Conservation (phyloP, 805 yeast genomes). For the Tetrapisispora iriomotensis region DNA sequence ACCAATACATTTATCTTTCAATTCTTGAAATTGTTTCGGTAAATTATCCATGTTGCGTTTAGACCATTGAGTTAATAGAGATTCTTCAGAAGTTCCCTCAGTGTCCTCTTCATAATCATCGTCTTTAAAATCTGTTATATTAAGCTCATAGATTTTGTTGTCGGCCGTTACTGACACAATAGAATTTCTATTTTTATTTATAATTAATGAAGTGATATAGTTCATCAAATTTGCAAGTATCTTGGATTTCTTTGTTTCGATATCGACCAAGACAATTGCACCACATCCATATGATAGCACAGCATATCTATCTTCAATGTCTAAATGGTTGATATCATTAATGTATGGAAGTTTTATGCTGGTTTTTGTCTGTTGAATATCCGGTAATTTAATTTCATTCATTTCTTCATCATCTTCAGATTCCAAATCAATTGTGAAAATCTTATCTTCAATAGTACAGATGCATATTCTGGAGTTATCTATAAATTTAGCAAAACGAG, state of each 20-base stretch:
- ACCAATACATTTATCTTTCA: constrained; percentile 66
- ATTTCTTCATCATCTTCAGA: constrained; percentile 32
- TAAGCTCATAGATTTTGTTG: constrained; percentile 64
- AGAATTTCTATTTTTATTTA: constrained; percentile 39
- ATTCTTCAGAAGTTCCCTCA: not conserved
- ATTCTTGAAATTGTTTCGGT: constrained; percentile 51
- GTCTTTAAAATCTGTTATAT: constrained; percentile 11
- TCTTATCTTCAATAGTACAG: constrained; percentile 53
- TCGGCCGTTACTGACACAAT: constrained; percentile 63
- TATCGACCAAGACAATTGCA: constrained; percentile 40
- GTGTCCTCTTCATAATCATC: constrained; percentile 7
- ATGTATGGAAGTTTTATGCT: constrained; percentile 35
- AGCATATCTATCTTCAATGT: constrained; percentile 39
- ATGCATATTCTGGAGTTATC: constrained; percentile 39
- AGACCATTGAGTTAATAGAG: constrained; percentile 61
- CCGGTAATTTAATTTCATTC: constrained; percentile 33
- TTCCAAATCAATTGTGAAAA: constrained; percentile 36
- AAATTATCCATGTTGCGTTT: constrained; percentile 61
- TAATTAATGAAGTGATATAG: constrained; percentile 51
- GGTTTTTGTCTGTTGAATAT: constrained; percentile 26
- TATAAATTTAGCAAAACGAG: constrained; percentile 43
- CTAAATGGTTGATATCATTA: constrained; percentile 44
- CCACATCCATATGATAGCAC: constrained; percentile 61
- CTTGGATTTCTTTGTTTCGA: constrained; percentile 23
- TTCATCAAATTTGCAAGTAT: constrained; percentile 51